Evolutionary conservation across 2,329 filamentous ascomycete species (phyloP), one percentile per base, ranked within the genome.

Genomic region (Aspergillus persii): DNA sequence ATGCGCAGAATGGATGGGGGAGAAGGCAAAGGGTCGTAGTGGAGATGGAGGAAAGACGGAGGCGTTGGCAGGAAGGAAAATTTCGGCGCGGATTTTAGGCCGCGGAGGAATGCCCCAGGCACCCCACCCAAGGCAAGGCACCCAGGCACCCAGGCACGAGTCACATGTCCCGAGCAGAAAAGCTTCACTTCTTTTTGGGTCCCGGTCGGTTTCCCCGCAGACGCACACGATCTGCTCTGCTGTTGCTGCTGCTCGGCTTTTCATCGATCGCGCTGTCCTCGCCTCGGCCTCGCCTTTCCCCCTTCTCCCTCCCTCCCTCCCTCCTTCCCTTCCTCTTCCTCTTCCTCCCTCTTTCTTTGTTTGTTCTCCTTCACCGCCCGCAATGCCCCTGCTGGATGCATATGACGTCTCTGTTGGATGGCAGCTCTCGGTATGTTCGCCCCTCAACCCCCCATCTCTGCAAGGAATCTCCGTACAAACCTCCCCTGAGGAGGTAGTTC

Each of bases 351-450:
- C n/a, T 26, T 23, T 52, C 47, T 62, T 50, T 51, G 18, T 26
- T 23, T 52, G 44, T 62, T 50, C 50, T 50, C 36, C 52, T 49
- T 64, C 60, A 61, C 62, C 65, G 61, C 67, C 65, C 70, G 69
- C 70, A 68, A 71, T 73, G 71, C 68, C 62, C 67, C 52, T 68
- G 66, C 63, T 64, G 65, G 61, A 65, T 65, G 63, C 63, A 63
- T 66, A 74, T 72, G 71, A 73, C 66, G 68, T 70, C 68, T 66
- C 67, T 69, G 64, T 77, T 81, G 77, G 70, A 81, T 81, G 79
- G 79, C 79, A 77, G 79, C 79, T 70, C 73, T 81, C 74, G 79
- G 78, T 79, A 77, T 62, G 69, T 66, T 51, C 41, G 26, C 56
- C 51, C 46, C 51, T 51, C 59, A 59, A 46, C 53, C 50, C 41